A percentile compares a stretch with the other conserved stretches of the same genome.
Evolutionary conservation across 2,329 filamentous ascomycete species (phyloP).

Genomic region (Purpureocillium takamizusanense): DNA sequence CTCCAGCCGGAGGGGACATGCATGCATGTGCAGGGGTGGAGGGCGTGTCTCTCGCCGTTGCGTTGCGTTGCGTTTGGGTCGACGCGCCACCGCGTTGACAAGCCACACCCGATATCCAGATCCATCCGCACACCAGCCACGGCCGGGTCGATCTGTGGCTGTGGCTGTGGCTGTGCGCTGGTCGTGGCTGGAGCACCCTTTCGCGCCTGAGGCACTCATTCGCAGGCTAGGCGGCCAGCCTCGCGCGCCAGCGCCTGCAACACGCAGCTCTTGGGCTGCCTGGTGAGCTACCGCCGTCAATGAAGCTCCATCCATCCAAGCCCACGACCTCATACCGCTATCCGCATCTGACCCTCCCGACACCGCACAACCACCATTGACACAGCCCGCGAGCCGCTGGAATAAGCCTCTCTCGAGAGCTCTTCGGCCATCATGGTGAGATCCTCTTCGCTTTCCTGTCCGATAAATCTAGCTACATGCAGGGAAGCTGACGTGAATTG

Average conservation of each 20-base stretch:
- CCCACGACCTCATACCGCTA: constrained; percentile 2
- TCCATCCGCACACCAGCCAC: too few relatives aligned
- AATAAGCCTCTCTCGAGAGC: constrained; percentile 1
- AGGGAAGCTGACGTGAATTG: constrained; percentile 4
- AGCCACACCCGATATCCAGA: constrained; percentile 3
- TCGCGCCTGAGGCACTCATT: constrained; percentile 21
- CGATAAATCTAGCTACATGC: neutral
- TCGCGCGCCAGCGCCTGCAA: constrained; percentile 11
- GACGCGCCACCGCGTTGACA: too few relatives aligned
- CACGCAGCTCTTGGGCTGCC: constrained; percentile 36
- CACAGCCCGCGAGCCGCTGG: constrained; percentile 1
- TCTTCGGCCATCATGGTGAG: constrained; percentile 10
- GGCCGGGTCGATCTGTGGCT: neutral
- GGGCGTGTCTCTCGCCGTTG: neutral
- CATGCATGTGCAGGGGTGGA: too few relatives aligned
- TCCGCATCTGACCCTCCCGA: neutral
- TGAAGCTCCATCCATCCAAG: constrained; percentile 22
- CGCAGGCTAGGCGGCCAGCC: constrained; percentile 12
- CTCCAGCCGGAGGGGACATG: too few relatives aligned
- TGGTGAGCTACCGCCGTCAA: constrained; percentile 16
- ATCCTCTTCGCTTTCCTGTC: neutral
- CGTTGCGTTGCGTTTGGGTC: too few relatives aligned
- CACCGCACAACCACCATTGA: neutral
- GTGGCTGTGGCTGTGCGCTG: too few relatives aligned
- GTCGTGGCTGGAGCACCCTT: constrained; percentile 10